Evolutionary conservation across 768 basidiomycete genomes (phyloP).

Genomic region (Mycena metata): DNA sequence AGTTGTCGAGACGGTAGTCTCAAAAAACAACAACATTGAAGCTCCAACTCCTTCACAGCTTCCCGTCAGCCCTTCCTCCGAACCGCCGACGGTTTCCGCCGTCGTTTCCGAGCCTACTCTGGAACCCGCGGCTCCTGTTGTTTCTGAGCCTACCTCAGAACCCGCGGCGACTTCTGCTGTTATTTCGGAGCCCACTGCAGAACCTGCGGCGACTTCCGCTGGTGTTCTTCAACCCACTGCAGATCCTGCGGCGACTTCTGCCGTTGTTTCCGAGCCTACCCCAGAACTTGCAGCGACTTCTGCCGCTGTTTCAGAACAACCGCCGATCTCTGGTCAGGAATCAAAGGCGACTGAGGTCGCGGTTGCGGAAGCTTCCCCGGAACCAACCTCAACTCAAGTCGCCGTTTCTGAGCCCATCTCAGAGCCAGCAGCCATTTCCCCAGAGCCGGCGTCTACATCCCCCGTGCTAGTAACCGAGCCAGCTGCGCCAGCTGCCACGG

Average conservation of each 20-base stretch:
- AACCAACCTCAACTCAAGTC: no score
- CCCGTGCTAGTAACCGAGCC: not conserved
- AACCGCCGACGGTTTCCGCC: slow-evolving; percentile 1
- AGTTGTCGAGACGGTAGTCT: slow-evolving; percentile 16
- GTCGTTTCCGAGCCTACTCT: not conserved
- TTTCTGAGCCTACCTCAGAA: not conserved
- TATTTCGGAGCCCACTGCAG: not conserved
- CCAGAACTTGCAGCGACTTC: no score
- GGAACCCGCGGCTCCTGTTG: not conserved
- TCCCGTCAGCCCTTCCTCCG: not conserved
- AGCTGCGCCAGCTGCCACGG: not conserved
- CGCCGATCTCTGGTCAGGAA: no score
- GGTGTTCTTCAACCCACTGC: not conserved
- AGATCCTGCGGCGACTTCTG: not conserved
- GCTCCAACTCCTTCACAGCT: slow-evolving; percentile 14
- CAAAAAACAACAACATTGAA: slow-evolving; percentile 20
- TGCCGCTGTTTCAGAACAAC: no score
- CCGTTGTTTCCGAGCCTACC: not conserved
- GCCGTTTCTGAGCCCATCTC: not conserved
- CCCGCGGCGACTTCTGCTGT: not conserved
- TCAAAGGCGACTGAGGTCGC: no score
- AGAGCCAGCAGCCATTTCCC: not conserved
- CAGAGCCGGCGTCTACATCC: not conserved
- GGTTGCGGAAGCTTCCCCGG: no score
- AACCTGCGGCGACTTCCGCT: not conserved